Evolutionary conservation across 176 grass and related monocot species (phyloP), one percentile per base, ranked within the genome.

Genomic region (Pontederia paniculata): DNA sequence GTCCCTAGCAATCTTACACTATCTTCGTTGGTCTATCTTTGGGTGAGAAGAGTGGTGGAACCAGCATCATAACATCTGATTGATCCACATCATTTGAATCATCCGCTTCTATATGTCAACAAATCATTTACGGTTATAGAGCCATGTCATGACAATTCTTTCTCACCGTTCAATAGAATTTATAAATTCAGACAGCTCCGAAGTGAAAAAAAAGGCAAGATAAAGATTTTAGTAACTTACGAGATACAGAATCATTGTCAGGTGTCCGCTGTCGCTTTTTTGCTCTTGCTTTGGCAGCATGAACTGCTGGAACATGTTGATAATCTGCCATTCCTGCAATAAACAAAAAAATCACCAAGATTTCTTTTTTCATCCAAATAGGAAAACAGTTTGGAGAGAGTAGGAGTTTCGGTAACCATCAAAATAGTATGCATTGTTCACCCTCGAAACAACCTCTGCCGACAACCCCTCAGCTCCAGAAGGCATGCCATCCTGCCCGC

Each of bases 21-120:
- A 86, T 86, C 28, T 83, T 83, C 73, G 81, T 81, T 28, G 90
- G 90, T 45, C 56, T 76, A 60, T 89, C 86, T 72, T 96, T 96
- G 17, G 72, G n/a, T 21, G 90, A 83, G 59, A 96, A 96, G 16
- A 89, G 76, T 41, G 79, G 85, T 23, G 90, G 90, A 11, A 89
- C 74, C 42, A 96, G 69, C 90, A 96, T 89, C 90, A 96, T 89
- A 20, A 83, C 73, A 70, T 83, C 76, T 50, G 73, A 67, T 55
- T 67, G 73, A 81, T 88, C 80, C 52, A 70, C 76, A 65, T 84
- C 84, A 23, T 55, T 9, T 81, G 11, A 21, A 21, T 55, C 41
- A 53, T 49, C 63, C 17, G 68, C 62, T 69, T 76, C 84, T 88
- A 56, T 44, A 66, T n/a, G 71, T 12, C 17, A 77, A 48, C 22